Evolutionary conservation across 129 eudicot genomes (phyloP).

Genomic region (Calendula officinalis): DNA sequence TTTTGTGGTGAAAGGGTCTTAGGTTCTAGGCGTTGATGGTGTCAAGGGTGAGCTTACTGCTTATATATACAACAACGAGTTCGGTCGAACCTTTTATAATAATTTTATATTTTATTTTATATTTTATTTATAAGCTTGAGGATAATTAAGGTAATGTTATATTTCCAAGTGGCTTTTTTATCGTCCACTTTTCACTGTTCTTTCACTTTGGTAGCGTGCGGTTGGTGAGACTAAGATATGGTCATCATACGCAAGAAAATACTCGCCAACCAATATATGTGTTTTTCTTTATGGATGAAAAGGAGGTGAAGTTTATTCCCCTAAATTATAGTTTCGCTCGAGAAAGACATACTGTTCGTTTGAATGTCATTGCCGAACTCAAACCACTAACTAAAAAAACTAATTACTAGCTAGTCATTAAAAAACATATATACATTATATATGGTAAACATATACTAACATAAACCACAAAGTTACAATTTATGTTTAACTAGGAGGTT

Average conservation of each 20-base stretch:
- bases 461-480: too few species aligned
- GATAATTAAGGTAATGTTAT: not conserved
- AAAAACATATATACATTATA: too few species aligned
- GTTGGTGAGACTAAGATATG: slow-evolving; percentile 24
- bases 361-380: too few species aligned
- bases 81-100: not conserved
- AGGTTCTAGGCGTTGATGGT: slow-evolving; percentile 15
- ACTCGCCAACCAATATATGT: not conserved
- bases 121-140: not conserved
- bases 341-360: too few species aligned
- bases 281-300: too few species aligned
- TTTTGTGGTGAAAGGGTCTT: slow-evolving; percentile 25
- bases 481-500: too few species aligned
- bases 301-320: too few species aligned
- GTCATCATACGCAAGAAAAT: not conserved
- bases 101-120: not conserved
- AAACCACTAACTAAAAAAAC: too few species aligned
- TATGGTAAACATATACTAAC: not conserved
- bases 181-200: not conserved
- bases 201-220: slow-evolving; percentile 26
- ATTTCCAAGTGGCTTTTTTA: slow-evolving; percentile 14
- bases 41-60: slow-evolving; percentile 19
- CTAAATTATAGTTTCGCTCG: too few species aligned
- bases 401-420: too few species aligned
- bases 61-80: slow-evolving; percentile 17